phyloP scores from a whole-genome alignment of 2,329 filamentous ascomycete genomes.

The Epichloe bromicola region DNA sequence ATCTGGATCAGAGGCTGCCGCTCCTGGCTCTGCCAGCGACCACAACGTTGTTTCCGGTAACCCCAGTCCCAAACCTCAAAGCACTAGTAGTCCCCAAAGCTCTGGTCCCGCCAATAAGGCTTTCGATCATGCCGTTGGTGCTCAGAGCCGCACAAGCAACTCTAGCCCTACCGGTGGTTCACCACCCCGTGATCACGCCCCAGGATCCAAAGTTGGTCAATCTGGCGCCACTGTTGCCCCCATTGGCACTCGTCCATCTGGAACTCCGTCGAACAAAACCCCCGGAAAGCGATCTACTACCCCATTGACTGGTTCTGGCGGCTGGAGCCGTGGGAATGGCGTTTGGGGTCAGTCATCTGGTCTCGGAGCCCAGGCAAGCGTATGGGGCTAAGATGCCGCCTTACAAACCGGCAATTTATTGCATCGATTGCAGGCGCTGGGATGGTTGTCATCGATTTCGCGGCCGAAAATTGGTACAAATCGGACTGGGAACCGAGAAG shows the following conservation, averaged over 20 bases:
- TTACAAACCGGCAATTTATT: background rate
- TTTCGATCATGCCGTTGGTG: constrained; percentile 43
- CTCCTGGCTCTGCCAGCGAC: constrained; percentile 28
- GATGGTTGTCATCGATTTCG: constrained; percentile 5
- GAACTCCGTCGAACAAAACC: constrained; percentile 33
- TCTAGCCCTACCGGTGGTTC: constrained; percentile 73
- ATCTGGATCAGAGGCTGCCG: constrained; percentile 22
- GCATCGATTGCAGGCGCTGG: constrained; percentile 4
- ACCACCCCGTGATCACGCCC: constrained; percentile 54
- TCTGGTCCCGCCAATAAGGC: constrained; percentile 41
- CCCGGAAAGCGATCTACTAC: constrained; percentile 73
- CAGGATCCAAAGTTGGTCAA: constrained; percentile 38
- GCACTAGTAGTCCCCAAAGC: constrained; percentile 71
- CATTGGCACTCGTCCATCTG: constrained; percentile 77
- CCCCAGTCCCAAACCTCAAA: constrained; percentile 59
- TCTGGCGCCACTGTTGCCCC: constrained; percentile 63
- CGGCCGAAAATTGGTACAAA: background rate
- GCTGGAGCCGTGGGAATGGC: constrained; percentile 69
- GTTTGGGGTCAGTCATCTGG: constrained; percentile 78
- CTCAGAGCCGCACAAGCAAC: constrained; percentile 63
- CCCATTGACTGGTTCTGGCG: constrained; percentile 75
- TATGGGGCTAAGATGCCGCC: constrained; percentile 59
- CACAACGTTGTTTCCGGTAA: constrained; percentile 26
- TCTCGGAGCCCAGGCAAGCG: constrained; percentile 78
- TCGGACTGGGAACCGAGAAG: constrained; percentile 13